phyloP scores from a whole-genome alignment of 805 yeast species.

The Candida maris region DNA sequence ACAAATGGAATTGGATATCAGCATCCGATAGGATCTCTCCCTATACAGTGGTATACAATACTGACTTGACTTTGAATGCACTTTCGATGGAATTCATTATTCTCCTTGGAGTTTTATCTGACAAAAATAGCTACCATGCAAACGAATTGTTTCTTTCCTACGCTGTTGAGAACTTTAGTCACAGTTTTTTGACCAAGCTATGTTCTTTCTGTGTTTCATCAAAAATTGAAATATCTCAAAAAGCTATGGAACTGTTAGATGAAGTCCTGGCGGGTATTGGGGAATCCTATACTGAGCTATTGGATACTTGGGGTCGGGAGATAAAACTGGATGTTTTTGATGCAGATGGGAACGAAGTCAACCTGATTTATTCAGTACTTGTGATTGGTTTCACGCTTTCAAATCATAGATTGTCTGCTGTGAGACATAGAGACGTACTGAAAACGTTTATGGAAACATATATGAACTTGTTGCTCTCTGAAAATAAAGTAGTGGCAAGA shows the following conservation, averaged over 20 bases:
- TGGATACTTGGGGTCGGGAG: conserved; percentile 6
- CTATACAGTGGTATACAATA: conserved; percentile 7
- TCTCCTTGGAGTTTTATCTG: conserved; percentile 4
- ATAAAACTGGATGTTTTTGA: conserved; percentile 7
- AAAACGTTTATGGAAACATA: conserved; percentile 4
- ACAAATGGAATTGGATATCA: conserved; percentile 5
- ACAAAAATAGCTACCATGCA: not conserved
- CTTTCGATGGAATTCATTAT: conserved; percentile 11
- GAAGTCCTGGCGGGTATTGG: conserved; percentile 14
- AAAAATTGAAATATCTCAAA: conserved; percentile 1
- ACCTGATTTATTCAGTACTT: conserved; percentile 12
- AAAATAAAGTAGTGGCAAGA: conserved; percentile 2
- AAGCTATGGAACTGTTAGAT: conserved; percentile 12
- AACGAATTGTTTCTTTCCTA: conserved; percentile 15
- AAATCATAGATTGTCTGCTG: not conserved
- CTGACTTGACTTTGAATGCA: conserved; percentile 2
- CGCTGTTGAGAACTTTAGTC: conserved; percentile 12
- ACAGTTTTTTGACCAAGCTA: conserved; percentile 6
- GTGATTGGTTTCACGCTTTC: conserved; percentile 6
- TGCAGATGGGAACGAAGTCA: conserved; percentile 7
- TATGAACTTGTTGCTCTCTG: conserved; percentile 2
- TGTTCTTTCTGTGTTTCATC: conserved; percentile 12
- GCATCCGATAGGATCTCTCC: conserved; percentile 6
- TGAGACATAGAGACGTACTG: conserved; percentile 1
- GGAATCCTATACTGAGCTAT: conserved; percentile 8